Evolutionary conservation across 2,329 filamentous ascomycete species (phyloP).

Genomic region (Penicillium sp.): DNA sequence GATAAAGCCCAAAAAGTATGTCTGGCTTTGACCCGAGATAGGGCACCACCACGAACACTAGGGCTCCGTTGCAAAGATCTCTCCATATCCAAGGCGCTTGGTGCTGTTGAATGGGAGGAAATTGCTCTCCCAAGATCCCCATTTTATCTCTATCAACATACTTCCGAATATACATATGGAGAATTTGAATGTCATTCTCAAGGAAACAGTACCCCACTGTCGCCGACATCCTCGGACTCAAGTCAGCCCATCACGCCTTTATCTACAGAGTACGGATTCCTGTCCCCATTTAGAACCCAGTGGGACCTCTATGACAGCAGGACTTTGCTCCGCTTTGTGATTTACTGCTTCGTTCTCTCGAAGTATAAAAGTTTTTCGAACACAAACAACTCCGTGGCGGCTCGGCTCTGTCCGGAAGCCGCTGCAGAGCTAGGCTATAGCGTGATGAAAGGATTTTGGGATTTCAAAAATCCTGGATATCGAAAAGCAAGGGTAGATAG

Average conservation of each 20-base stretch:
- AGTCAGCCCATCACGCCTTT: background rate
- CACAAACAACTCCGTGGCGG: background rate
- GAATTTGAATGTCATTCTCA: background rate
- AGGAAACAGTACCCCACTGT: background rate
- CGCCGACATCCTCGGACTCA: background rate
- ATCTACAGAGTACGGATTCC: background rate
- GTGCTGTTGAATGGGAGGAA: background rate
- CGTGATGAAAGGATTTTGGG: background rate
- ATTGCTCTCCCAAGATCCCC: background rate
- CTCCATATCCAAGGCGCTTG: background rate
- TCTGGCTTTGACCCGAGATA: background rate
- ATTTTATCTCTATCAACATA: background rate
- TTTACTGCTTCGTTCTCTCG: background rate
- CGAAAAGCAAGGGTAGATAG: background rate
- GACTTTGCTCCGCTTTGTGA: background rate
- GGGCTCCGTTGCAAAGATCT: background rate
- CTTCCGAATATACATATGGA: background rate
- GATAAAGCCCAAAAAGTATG: background rate
- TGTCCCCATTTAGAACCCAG: background rate
- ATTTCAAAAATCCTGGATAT: background rate
- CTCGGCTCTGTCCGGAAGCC: background rate
- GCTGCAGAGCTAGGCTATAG: background rate
- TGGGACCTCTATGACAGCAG: background rate
- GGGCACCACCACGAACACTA: background rate
- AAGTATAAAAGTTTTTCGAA: background rate